phyloP scores from a whole-genome alignment of 2,329 filamentous ascomycete genomes.

The Pezicula rhizophila region DNA sequence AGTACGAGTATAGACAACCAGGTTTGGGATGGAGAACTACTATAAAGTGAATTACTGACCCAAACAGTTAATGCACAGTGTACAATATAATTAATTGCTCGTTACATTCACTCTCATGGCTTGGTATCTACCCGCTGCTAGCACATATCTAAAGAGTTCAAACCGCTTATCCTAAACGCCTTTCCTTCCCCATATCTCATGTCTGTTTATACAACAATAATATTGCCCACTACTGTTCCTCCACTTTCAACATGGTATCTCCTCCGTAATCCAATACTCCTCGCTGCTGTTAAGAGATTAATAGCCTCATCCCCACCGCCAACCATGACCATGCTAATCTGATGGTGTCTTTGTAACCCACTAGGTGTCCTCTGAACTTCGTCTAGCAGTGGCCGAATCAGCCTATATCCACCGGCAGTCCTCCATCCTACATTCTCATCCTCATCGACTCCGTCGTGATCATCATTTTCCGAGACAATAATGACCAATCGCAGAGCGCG shows the following conservation, averaged over 20 bases:
- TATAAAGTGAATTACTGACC: too few species aligned
- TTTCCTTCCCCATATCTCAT: background rate
- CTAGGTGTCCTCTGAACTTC: conserved; percentile 50
- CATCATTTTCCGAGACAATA: conserved; percentile 55
- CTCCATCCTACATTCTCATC: conserved; percentile 20
- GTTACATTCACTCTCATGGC: too few species aligned
- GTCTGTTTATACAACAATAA: conserved; percentile 48
- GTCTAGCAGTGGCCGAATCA: conserved; percentile 65
- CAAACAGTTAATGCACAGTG: too few species aligned
- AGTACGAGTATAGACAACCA: too few species aligned
- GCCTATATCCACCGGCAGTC: conserved; percentile 29
- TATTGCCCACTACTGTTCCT: conserved; percentile 71
- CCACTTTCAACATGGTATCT: conserved; percentile 77
- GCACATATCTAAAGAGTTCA: background rate
- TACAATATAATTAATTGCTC: too few species aligned
- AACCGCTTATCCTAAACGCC: background rate
- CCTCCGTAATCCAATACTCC: conserved; percentile 67
- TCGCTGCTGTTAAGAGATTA: conserved; percentile 54
- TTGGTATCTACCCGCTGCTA: too few species aligned
- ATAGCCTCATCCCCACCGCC: conserved; percentile 64
- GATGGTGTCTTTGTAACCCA: conserved; percentile 39
- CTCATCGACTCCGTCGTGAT: conserved; percentile 22
- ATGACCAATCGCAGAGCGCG: conserved; percentile 72
- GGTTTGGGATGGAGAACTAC: too few species aligned
- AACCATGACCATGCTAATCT: conserved; percentile 79